Percentiles rank a stretch among this genome's conserved stretches.
phyloP scores from a whole-genome alignment of 768 basidiomycete genomes.

The Tulasnella sp. region DNA sequence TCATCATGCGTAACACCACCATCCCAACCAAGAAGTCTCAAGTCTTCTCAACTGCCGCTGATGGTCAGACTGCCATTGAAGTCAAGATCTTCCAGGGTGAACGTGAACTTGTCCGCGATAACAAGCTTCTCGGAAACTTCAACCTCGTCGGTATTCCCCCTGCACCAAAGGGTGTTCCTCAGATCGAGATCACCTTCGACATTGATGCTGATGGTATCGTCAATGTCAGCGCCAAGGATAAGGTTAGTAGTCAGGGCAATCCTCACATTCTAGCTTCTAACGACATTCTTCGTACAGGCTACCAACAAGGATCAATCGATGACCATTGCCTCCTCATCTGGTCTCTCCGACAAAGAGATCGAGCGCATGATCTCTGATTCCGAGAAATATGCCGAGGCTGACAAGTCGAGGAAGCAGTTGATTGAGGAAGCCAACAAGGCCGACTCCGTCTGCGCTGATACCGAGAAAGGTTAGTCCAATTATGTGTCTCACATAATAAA shows the following conservation, averaged over 20 bases:
- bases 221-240: conserved; percentile 83
- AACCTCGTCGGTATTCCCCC: conserved; percentile 96
- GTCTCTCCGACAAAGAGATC: conserved; percentile 91
- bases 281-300: conserved; percentile 47
- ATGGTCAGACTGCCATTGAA: conserved; percentile 98
- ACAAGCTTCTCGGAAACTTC: conserved; percentile 98
- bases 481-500: background rate
- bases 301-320: conserved; percentile 84
- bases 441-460: conserved; percentile 85
- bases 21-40: conserved; percentile 99
- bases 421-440: conserved; percentile 97
- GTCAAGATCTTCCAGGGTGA: conserved; percentile 99
- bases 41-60: conserved; percentile 96
- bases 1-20: conserved; percentile 96
- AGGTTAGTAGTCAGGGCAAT: conserved; percentile 14
- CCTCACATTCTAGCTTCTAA: conserved; percentile 21
- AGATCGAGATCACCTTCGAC: conserved; percentile 86
- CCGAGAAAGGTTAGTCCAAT: conserved; percentile 66
- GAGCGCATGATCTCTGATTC: conserved; percentile 93
- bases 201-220: conserved; percentile 98
- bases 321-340: conserved; percentile 96
- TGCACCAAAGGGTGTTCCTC: conserved; percentile 68
- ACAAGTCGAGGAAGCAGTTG: conserved; percentile 72
- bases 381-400: conserved; percentile 85
- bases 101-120: conserved; percentile 95